phyloP scores from a whole-genome alignment of 2,329 filamentous ascomycete genomes.

The Xylaria sp. region DNA sequence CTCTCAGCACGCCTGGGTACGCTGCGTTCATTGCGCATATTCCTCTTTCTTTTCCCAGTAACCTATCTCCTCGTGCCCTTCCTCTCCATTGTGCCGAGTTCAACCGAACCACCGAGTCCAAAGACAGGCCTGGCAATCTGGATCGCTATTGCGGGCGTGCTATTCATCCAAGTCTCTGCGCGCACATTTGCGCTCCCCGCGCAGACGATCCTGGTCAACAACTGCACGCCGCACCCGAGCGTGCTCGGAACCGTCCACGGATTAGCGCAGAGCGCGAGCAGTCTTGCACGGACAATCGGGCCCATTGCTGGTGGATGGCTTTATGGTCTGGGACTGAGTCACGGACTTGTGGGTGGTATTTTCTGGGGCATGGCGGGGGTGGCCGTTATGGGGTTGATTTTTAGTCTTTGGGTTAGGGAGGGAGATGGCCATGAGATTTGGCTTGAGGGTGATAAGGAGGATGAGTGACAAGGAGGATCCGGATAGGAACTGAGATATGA shows the following conservation, averaged over 20 bases:
- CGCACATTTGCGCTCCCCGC: constrained; percentile 56
- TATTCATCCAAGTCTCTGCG: constrained; percentile 60
- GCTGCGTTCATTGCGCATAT: constrained; percentile 61
- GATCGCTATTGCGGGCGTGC: constrained; percentile 56
- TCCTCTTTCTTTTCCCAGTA: constrained; percentile 63
- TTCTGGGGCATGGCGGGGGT: constrained; percentile 53
- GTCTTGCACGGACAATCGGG: constrained; percentile 53
- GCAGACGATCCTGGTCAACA: constrained; percentile 44
- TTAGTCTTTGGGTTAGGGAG: constrained; percentile 53
- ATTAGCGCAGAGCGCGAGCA: constrained; percentile 53
- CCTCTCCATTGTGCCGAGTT: constrained; percentile 57
- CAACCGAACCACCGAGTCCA: constrained; percentile 42
- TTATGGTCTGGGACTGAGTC: constrained; percentile 54
- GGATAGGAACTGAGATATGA: neutral
- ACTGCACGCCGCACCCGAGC: constrained; percentile 44
- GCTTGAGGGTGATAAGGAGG: constrained; percentile 56
- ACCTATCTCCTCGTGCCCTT: constrained; percentile 67
- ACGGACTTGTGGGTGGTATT: constrained; percentile 52
- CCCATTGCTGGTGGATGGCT: constrained; percentile 56
- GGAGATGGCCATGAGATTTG: constrained; percentile 61
- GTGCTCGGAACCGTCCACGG: constrained; percentile 46
- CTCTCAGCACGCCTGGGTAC: constrained; percentile 64
- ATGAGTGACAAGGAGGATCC: constrained; percentile 20
- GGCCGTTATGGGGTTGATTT: constrained; percentile 43
- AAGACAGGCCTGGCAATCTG: constrained; percentile 56